Conservation (phyloP, 129 eudicot species). For the Chrysanthemum lavandulifolium region DNA sequence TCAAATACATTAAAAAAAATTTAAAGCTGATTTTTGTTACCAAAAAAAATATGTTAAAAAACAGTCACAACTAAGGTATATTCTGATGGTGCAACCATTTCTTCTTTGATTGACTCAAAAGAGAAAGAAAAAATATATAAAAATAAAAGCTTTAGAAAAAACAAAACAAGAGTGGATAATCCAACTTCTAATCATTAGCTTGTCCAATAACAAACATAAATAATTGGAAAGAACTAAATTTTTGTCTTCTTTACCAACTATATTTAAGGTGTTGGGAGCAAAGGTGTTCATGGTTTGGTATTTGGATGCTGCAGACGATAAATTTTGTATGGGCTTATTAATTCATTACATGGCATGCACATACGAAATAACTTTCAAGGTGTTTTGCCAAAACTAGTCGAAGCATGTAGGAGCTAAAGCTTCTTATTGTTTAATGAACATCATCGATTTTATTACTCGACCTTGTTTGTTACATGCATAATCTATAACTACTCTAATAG, state of each 20-base stretch:
- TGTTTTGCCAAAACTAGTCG: no score
- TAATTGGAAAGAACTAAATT: conserved; percentile 7
- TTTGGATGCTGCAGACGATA: no score
- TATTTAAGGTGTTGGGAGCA: background rate
- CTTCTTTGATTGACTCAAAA: conserved; percentile 26
- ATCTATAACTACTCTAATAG: no score
- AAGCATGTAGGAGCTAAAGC: no score
- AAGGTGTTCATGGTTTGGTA: background rate
- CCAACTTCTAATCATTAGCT: conserved; percentile 22
- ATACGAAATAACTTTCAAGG: no score
- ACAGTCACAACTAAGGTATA: conserved; percentile 28
- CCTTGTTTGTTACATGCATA: no score
- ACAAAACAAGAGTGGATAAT: background rate
- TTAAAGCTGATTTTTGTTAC: background rate
- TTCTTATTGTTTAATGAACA: no score
- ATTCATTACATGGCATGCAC: no score
- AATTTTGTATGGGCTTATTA: no score
- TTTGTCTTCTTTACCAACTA: conserved; percentile 22
- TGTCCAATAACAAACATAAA: conserved; percentile 11
- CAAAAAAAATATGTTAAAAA: background rate
- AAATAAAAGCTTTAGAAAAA: background rate
- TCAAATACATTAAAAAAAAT: background rate
- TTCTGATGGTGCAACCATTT: conserved; percentile 33
- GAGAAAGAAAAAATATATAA: conserved; percentile 4
- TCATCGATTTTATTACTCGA: no score